Base-by-base conservation (phyloP, 1,284 basidiomycete genomes). In the Amylostereum areolatum region DNA sequence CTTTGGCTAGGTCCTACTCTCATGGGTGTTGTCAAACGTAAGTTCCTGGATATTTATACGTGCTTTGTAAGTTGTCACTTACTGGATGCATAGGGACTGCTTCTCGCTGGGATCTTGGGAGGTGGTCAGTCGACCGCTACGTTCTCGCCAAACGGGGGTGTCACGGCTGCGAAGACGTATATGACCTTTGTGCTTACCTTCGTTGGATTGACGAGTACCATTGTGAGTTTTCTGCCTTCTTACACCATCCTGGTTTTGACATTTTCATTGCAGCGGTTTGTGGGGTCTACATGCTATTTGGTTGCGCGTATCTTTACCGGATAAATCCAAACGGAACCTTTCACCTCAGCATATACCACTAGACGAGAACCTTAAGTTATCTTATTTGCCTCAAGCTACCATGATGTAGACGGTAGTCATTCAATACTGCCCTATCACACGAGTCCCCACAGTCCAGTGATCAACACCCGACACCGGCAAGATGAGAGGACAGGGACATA, bases 11-110 rank as follows among this genome's bases (percentile, higher is more conserved):
- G 81, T 86, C 25, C 70, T 98, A 40, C 72, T 98, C 45, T 76
- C 81, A 3, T 96, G 93, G 85, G 83, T 91, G 2, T 63, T 95
- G 49, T 85, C 88, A 28, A 94, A 95, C 63, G 89, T 88, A 57
- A 57, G 82, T 66, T 31, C 9, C 12, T n/a, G n/a, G n/a, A n/a
- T n/a, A n/a, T n/a, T 37, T 29, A 33, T 43, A 44, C 11, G n/a
- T 39, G 45, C 32, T 44, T 37, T 44, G 11, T n/a, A n/a, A 6
- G 34, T 24, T 3, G 27, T 43, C 5, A 29, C 24, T 27, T 28
- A 29, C 11, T 40, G 27, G 18, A 49, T 10, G 50, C 41, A 40
- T 30, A 92, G 89, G 87, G 84, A 2, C 56, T 92, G 40, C 72
- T 93, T n/a, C 67, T 92, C 33, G 75, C 83, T 27, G 72, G 71